Base-by-base conservation (phyloP, 2,329 filamentous ascomycete genomes). In the Colletotrichum noveboracense region DNA sequence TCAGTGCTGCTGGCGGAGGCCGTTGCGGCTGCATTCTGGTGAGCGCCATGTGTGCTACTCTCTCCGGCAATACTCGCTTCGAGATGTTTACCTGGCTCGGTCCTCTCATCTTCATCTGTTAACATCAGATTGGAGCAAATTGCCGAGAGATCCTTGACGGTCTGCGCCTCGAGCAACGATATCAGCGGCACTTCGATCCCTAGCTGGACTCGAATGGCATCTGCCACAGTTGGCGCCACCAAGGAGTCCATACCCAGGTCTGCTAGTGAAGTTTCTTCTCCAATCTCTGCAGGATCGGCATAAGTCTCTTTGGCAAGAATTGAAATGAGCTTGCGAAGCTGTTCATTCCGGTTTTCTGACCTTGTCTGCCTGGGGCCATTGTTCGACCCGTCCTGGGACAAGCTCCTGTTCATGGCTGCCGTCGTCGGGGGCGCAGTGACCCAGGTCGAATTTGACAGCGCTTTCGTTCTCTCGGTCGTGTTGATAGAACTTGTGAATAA, bases 41-140 rank as follows among this genome's bases (percentile, higher is more conserved):
- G 55, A 28, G 16, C 13, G 7, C 55, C 5, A 4, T 58, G 24
- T 28, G 55, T 58, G 2, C 8, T 1, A 16, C 52, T 12, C 0
- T 26, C 1, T 24, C 12, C 43, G 43, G n/a, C 43, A 21, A 21
- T 10, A 13, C 21, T 2, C 10, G n/a, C 18, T 13, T 1, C n/a
- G 4, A 21, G 10, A 21, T 48, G 43, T 3, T 1, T 13, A 13
- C 3, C n/a, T 21, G 43, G 43, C n/a, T n/a, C n/a, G 4, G n/a
- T 21, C 6, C 9, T 13, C 10, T 6, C n/a, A 10, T 13, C 43
- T 2, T 1, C n/a, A 0, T 48, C n/a, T 48, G 10, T 0, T 7
- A 1, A 13, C 2, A 13, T 48, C 1, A 48, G 3, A 13, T 7
- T 21, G n/a, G 0, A 24, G 24, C 55, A 58, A 14, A 58, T 16